These are phyloP conservation scores for Aspergillus funiculosus DNA, from an alignment of 495 filamentous ascomycete species.

Conservation along the genomic window DNA sequence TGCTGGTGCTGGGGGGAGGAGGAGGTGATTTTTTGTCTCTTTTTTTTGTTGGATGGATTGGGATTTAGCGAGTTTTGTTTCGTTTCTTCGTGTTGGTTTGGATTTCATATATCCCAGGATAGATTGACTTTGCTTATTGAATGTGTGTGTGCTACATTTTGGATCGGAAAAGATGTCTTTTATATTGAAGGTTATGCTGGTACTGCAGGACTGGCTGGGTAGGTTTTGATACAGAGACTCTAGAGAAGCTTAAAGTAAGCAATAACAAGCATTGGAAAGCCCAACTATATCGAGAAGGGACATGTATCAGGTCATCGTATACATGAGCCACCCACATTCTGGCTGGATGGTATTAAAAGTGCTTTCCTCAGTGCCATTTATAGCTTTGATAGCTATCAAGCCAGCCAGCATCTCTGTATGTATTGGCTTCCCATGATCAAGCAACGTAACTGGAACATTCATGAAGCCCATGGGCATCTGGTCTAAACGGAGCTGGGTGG, in stretches of 20 bases:
- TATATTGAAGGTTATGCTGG: too few species aligned
- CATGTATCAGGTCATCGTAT: too few species aligned
- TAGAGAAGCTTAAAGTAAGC: background rate
- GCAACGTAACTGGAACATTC: conserved; percentile 26
- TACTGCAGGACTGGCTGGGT: too few species aligned
- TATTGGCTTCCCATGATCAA: conserved; percentile 21
- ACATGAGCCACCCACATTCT: too few species aligned
- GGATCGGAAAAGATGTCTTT: too few species aligned
- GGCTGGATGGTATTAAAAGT: too few species aligned
- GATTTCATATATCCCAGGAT: too few species aligned
- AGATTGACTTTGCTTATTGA: too few species aligned
- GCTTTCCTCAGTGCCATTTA: too few species aligned
- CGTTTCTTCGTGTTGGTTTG: background rate
- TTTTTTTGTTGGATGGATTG: background rate
- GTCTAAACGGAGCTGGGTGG: background rate
- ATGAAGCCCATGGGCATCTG: conserved; percentile 25
- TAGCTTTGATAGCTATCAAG: conserved; percentile 22
- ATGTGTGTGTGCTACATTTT: too few species aligned
- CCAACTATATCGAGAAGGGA: background rate
- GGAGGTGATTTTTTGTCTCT: conserved; percentile 22
- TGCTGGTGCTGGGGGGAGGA: conserved; percentile 25
- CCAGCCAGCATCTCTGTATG: conserved; percentile 31
- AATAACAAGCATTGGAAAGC: background rate
- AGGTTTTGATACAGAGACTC: too few species aligned
- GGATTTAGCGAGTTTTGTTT: background rate